Evolutionary conservation across 1,139 yeast species (phyloP).

Genomic region (Yarrowia galli): DNA sequence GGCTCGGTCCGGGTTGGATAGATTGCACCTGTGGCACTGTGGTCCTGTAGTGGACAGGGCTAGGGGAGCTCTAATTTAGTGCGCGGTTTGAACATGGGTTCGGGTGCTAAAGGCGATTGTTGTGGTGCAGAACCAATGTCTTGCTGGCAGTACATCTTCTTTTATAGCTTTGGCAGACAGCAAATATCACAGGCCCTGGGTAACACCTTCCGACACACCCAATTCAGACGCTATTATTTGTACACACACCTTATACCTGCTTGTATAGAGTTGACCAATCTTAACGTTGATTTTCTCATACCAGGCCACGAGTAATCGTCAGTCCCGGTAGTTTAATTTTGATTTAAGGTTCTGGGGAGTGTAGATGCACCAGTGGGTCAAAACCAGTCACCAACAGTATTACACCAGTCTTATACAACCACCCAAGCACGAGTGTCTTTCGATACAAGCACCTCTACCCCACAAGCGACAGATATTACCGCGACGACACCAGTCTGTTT

Average conservation of each 20-base stretch:
- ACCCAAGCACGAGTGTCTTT: too few relatives aligned
- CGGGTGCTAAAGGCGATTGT: neutral
- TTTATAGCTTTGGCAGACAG: too few relatives aligned
- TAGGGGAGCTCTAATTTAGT: slow-evolving; percentile 1
- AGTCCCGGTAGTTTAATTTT: slow-evolving; percentile 26
- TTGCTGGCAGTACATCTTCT: too few relatives aligned
- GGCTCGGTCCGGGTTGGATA: slow-evolving; percentile 10
- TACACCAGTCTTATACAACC: too few relatives aligned
- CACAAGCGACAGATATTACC: too few relatives aligned
- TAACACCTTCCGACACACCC: too few relatives aligned
- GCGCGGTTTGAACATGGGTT: slow-evolving; percentile 10
- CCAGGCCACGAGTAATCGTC: slow-evolving; percentile 25
- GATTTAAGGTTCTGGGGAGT: neutral
- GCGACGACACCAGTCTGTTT: too few relatives aligned
- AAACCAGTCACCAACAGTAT: neutral
- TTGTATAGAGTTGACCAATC: neutral
- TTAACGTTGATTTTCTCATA: slow-evolving; percentile 24
- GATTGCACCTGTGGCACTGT: neutral
- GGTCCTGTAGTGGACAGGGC: neutral
- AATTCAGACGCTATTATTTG: too few relatives aligned
- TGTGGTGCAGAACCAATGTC: neutral
- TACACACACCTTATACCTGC: too few relatives aligned
- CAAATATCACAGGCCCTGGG: too few relatives aligned
- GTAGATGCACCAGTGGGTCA: slow-evolving; percentile 18
- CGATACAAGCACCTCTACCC: too few relatives aligned